Conservation (phyloP, 2,329 filamentous ascomycete genomes). For the Stemphylium beticola region DNA sequence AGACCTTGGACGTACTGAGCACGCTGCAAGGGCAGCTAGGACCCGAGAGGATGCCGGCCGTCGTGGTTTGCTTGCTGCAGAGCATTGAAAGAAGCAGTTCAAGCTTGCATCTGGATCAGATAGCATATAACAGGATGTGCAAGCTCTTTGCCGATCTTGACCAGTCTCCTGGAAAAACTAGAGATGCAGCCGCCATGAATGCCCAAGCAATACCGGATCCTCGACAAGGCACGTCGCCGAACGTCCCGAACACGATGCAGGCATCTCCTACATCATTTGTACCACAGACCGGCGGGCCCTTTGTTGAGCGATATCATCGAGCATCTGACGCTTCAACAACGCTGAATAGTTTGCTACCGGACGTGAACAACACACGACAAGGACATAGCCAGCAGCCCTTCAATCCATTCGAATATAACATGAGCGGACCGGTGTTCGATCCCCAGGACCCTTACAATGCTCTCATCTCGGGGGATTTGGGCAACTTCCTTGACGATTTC, state of each 20-base stretch:
- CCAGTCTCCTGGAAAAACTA: constrained; percentile 6
- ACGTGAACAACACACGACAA: constrained; percentile 22
- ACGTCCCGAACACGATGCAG: constrained; percentile 10
- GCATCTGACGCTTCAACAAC: constrained; percentile 16
- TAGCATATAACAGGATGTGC: constrained; percentile 18
- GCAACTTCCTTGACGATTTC: constrained; percentile 63
- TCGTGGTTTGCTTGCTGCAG: constrained; percentile 30
- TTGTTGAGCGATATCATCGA: constrained; percentile 4
- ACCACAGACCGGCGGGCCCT: constrained; percentile 6
- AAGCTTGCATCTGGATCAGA: constrained; percentile 19
- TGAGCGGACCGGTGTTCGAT: constrained; percentile 5
- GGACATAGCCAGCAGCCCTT: constrained; percentile 5
- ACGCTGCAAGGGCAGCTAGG: constrained; percentile 30
- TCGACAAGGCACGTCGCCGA: constrained; percentile 1
- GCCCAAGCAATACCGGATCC: not conserved
- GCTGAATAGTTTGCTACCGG: constrained; percentile 29
- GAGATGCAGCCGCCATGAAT: not conserved
- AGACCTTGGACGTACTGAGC: constrained; percentile 29
- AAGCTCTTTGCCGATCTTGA: constrained; percentile 19
- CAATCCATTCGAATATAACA: constrained; percentile 12
- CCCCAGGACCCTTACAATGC: constrained; percentile 33
- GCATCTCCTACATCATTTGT: constrained; percentile 15
- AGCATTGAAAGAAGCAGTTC: constrained; percentile 19
- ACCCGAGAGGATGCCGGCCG: constrained; percentile 31
- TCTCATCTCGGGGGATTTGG: constrained; percentile 51